These are phyloP conservation scores for Talaromyces funiculosus DNA, from an alignment of 2,329 filamentous ascomycete genomes.

Conservation along the genomic window DNA sequence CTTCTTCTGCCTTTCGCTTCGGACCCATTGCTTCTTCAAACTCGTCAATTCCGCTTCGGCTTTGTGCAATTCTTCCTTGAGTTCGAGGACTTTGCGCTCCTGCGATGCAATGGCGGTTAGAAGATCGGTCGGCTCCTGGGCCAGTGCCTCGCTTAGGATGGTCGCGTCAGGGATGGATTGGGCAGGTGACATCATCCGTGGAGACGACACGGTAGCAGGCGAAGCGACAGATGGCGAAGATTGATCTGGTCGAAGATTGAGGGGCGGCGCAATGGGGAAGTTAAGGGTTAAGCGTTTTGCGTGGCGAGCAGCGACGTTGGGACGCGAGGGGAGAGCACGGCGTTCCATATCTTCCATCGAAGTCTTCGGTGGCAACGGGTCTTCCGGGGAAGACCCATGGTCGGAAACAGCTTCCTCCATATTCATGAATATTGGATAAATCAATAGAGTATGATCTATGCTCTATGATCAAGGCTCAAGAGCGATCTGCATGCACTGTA, in stretches of 20 bases:
- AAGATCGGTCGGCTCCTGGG: slow-evolving; percentile 58
- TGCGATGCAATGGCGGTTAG: slow-evolving; percentile 88
- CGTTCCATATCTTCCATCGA: background rate
- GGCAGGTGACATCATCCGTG: slow-evolving; percentile 10
- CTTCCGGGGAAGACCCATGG: slow-evolving; percentile 11
- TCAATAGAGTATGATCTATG: background rate
- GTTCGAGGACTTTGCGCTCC: slow-evolving; percentile 82
- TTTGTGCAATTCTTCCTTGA: slow-evolving; percentile 79
- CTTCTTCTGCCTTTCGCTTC: slow-evolving; percentile 71
- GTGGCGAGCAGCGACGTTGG: slow-evolving; percentile 34
- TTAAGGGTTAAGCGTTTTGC: slow-evolving; percentile 43
- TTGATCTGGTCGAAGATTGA: slow-evolving; percentile 20
- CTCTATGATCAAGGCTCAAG: background rate
- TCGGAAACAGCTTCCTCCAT: slow-evolving; percentile 2
- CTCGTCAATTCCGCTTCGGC: slow-evolving; percentile 71
- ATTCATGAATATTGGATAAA: background rate
- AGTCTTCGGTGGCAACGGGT: background rate
- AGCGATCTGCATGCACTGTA: background rate
- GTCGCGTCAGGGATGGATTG: slow-evolving; percentile 16
- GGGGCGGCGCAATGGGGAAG: slow-evolving; percentile 38
- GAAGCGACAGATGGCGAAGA: slow-evolving; percentile 24
- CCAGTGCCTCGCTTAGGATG: slow-evolving; percentile 24
- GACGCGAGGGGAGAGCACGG: slow-evolving; percentile 18
- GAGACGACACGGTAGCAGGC: slow-evolving; percentile 1
- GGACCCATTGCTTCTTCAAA: slow-evolving; percentile 79